Evolutionary conservation across 257 asterid genomes (phyloP).

Genomic region (Osmanthus fragrans): DNA sequence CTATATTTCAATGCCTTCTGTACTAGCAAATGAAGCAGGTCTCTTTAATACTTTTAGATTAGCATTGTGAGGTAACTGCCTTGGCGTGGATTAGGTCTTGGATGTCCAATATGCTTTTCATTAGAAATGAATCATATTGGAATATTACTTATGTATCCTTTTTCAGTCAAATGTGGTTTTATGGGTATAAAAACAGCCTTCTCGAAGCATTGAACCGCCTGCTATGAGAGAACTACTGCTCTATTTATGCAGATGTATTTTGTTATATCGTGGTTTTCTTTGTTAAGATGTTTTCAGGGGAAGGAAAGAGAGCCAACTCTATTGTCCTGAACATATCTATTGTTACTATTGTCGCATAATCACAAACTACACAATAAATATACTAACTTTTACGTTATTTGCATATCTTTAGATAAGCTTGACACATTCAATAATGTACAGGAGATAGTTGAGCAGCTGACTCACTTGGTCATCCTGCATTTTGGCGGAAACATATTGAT

Average conservation of each 20-base stretch:
- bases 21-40: background rate
- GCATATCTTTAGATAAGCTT: slow-evolving; percentile 9
- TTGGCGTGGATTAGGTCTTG: background rate
- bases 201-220: background rate
- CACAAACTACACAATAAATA: background rate
- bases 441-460: slow-evolving; percentile 94
- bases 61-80: background rate
- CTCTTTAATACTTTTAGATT: background rate
- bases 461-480: slow-evolving; percentile 76
- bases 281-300: background rate
- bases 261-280: no score
- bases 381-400: background rate
- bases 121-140: background rate
- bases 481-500: slow-evolving; percentile 88
- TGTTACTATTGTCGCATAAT: background rate
- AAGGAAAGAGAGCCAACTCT: background rate
- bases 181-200: background rate
- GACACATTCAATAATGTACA: slow-evolving; percentile 37
- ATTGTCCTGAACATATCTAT: slow-evolving; percentile 3
- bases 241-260: background rate
- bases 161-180: background rate
- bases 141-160: background rate
- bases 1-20: background rate
- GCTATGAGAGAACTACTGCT: background rate
- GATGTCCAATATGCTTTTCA: background rate